phyloP scores from a whole-genome alignment of 1,139 yeast genomes.

The Spathaspora jeffriesii region DNA sequence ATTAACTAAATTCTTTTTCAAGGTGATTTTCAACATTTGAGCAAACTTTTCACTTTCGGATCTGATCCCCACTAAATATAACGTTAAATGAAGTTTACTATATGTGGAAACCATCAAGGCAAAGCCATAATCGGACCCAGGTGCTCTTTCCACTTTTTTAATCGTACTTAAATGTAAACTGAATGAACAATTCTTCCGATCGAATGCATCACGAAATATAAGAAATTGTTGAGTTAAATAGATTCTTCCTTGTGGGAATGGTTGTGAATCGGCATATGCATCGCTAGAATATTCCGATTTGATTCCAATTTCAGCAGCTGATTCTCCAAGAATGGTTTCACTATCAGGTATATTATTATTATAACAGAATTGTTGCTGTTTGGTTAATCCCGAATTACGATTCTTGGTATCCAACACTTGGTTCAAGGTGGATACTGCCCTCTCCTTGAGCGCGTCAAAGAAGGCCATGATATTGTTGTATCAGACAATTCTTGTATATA shows the following conservation, averaged over 20 bases:
- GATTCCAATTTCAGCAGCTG: slow-evolving; percentile 66
- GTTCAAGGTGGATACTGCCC: slow-evolving; percentile 44
- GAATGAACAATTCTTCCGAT: slow-evolving; percentile 67
- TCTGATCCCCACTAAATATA: slow-evolving; percentile 78
- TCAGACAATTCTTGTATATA: background rate
- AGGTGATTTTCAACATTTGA: slow-evolving; percentile 57
- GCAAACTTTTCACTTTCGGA: slow-evolving; percentile 85
- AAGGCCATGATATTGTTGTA: slow-evolving; percentile 46
- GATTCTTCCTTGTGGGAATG: slow-evolving; percentile 57
- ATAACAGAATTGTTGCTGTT: slow-evolving; percentile 69
- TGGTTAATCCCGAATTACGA: slow-evolving; percentile 38
- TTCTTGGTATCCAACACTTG: slow-evolving; percentile 39
- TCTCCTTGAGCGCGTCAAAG: slow-evolving; percentile 46
- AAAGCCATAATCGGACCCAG: slow-evolving; percentile 75
- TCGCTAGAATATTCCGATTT: slow-evolving; percentile 35
- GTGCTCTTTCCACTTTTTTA: slow-evolving; percentile 83
- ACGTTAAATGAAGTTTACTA: slow-evolving; percentile 60
- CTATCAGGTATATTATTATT: slow-evolving; percentile 71
- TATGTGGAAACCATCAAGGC: slow-evolving; percentile 73
- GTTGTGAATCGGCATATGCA: slow-evolving; percentile 20
- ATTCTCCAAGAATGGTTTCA: slow-evolving; percentile 66
- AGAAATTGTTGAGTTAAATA: slow-evolving; percentile 74
- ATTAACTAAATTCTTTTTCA: slow-evolving; percentile 64
- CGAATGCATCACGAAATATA: slow-evolving; percentile 72
- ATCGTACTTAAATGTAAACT: slow-evolving; percentile 75